Conservation (phyloP, 495 filamentous ascomycete genomes). For the Tuber melanosporum region DNA sequence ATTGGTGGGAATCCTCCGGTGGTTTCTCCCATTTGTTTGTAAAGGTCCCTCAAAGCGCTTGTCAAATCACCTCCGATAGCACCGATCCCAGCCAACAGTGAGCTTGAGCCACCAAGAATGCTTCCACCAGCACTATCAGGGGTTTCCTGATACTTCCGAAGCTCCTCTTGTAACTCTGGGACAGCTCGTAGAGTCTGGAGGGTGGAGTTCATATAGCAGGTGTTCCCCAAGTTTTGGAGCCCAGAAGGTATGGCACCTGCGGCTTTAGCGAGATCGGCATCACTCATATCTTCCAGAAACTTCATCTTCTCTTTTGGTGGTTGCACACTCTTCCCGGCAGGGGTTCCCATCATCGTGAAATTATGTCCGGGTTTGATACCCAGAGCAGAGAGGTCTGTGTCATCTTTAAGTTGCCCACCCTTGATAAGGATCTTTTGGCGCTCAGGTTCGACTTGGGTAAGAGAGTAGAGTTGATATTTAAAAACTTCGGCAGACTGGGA, state of each 20-base stretch:
- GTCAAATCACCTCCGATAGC: constrained; percentile 67
- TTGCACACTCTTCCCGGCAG: constrained; percentile 55
- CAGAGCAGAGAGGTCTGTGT: constrained; percentile 74
- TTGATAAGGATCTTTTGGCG: constrained; percentile 94
- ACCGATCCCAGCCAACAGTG: constrained; percentile 50
- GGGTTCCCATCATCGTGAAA: constrained; percentile 97
- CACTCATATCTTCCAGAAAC: constrained; percentile 97
- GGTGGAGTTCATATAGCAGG: constrained; percentile 96
- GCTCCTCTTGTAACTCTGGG: constrained; percentile 80
- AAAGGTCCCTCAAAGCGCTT: constrained; percentile 72
- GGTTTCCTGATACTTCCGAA: constrained; percentile 57
- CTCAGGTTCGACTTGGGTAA: constrained; percentile 92
- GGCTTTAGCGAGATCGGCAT: constrained; percentile 76
- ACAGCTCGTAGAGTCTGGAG: constrained; percentile 81
- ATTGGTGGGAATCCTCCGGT: constrained; percentile 81
- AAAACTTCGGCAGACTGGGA: constrained; percentile 80
- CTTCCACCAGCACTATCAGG: constrained; percentile 15
- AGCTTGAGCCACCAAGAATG: constrained; percentile 39
- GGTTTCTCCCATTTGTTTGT: constrained; percentile 88
- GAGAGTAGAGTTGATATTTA: constrained; percentile 88
- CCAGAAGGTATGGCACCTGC: constrained; percentile 83
- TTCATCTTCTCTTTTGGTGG: constrained; percentile 75
- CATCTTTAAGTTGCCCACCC: constrained; percentile 91
- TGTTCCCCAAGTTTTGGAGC: constrained; percentile 88
- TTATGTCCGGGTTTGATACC: constrained; percentile 76